Percentiles rank a stretch among this genome's conserved stretches.
Conservation (phyloP, 164 flowering plant species). For the Nymphaea thermarum region DNA sequence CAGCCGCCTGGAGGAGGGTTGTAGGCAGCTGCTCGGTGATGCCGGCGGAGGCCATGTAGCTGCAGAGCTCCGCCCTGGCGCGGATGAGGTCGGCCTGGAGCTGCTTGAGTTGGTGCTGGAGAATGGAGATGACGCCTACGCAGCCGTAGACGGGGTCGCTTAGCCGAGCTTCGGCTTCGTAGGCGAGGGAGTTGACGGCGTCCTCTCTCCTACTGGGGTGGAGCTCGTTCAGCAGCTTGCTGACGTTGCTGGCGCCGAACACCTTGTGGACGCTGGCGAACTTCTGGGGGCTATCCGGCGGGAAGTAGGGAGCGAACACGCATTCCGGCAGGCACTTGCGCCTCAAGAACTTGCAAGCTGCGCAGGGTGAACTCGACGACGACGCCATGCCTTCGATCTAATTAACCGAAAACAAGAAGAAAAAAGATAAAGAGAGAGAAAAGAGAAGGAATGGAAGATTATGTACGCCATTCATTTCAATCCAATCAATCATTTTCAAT, state of each 20-base stretch:
- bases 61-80: background rate
- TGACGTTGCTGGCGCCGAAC: conserved; percentile 80
- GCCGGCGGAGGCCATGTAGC: background rate
- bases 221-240: conserved; percentile 77
- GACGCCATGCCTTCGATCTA: conserved; percentile 9
- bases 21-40: conserved; percentile 8
- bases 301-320: conserved; percentile 15
- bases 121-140: background rate
- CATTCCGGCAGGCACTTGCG: conserved; percentile 11
- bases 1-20: conserved; percentile 2
- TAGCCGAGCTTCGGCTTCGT: background rate
- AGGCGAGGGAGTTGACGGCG: background rate
- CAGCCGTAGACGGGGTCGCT: background rate
- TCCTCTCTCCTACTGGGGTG: background rate
- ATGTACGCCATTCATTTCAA: too few species aligned
- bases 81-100: background rate
- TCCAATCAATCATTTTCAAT: too few species aligned
- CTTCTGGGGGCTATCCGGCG: conserved; percentile 52
- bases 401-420: background rate
- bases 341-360: conserved; percentile 15
- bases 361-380: conserved; percentile 13
- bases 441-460: too few species aligned
- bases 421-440: background rate
- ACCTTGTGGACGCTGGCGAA: conserved; percentile 81
- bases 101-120: background rate